Base-by-base conservation (phyloP, 352 stramenopile species). In the Thalassiosira mediterranea region DNA sequence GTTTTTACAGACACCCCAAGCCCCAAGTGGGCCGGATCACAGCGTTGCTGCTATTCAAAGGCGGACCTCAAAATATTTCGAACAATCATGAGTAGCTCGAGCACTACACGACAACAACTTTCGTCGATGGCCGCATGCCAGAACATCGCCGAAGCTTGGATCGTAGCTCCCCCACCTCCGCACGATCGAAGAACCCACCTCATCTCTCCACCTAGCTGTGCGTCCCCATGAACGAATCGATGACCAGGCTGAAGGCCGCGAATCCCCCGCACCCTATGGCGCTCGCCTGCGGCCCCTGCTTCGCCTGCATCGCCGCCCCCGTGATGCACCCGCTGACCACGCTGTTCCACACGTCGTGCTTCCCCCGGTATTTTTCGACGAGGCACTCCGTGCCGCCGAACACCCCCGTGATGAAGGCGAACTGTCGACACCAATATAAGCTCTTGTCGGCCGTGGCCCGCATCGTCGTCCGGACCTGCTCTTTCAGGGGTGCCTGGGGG, bases 301-400 rank as follows among this genome's bases (percentile, higher is more conserved):
- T 96, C 31, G 95, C 95, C 46, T 97, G 95, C 40, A 98, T 85
- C 1, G 95, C 95, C 3, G 95, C 96, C 26, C 96, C 96, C 2
- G 96, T 98, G n/a, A 97, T 93, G 77, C 96, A 98, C 49, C 96
- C 96, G 31, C 94, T 95, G 29, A 96, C 80, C 23, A 98, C 89
- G 19, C 95, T 90, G 84, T 98, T 98, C 74, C 94, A 96, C 44
- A 98, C 94, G 78, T 98, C 96, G 75, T 98, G 94, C 19, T 96
- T 95, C 48, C 94, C 96, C 26, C 96, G 87, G 67, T 92, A 93
- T 78, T 98, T 98, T 83, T 98, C 96, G 0, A 96, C 88, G 11
- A 93, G 72, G 73, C 96, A 98, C 82, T 98, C 96, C 4, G 96
- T 86, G 28, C 95, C 95, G 21, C 94, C 96, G 72, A 98, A 98